A percentile compares a stretch with the other conserved stretches of the same genome.
Conservation (phyloP, 306 rosid species). For the Pyrus bretschneideri region DNA sequence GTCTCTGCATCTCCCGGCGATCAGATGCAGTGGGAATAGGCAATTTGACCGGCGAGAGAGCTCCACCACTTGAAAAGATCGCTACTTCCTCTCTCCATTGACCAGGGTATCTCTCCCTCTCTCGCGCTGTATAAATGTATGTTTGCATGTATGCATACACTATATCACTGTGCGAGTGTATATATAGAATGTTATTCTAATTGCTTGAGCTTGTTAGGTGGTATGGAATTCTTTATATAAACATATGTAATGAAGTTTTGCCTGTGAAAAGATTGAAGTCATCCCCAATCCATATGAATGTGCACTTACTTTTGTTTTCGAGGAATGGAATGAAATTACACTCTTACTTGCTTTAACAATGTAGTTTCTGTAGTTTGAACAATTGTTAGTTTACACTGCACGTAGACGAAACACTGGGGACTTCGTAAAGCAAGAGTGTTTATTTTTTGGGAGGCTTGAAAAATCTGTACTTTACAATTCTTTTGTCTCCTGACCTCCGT, state of each 20-base stretch:
- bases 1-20: background rate
- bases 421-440: background rate
- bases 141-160: background rate
- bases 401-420: background rate
- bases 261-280: background rate
- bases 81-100: background rate
- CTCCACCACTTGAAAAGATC: background rate
- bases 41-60: background rate
- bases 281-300: background rate
- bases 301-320: background rate
- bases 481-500: background rate
- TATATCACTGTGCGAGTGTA: background rate
- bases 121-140: background rate
- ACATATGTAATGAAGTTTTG: background rate
- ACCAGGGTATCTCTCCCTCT: background rate
- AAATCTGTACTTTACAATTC: background rate
- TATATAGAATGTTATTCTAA: background rate
- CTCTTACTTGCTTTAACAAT: background rate
- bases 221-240: background rate
- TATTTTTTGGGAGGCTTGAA: background rate
- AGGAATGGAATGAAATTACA: background rate
- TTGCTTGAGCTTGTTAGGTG: background rate
- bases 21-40: conserved; percentile 7
- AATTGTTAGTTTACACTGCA: background rate
- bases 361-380: background rate